Base-by-base conservation (phyloP, 495 filamentous ascomycete species). In the Aspergillus taichungensis region DNA sequence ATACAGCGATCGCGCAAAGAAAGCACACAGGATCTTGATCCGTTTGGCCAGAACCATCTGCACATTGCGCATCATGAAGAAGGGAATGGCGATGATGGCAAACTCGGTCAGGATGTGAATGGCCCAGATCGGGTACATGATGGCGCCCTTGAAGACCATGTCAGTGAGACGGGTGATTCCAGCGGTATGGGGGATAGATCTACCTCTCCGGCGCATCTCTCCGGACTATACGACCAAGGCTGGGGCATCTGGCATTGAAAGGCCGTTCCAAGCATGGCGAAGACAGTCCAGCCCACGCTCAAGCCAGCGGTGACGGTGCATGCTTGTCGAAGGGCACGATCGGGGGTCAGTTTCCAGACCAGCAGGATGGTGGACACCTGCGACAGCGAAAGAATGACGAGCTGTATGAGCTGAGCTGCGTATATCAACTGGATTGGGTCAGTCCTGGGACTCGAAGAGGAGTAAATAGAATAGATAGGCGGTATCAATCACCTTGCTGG, bases 21-120 rank as follows among this genome's bases (percentile, higher is more conserved):
- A 62, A 1, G 56, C 56, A 30, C 34, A 51, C 34, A 62, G 45
- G 27, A 62, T 56, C 42, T 56, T 53, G 0, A 58, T n/a, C 6
- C 54, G 47, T 38, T 50, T 57, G 24, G 37, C 8, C 36, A 11
- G 37, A n/a, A 30, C 43, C 48, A 60, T 52, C 34, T 57, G 56
- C 8, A 62, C 56, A 37, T 54, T 50, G 0, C 42, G 46, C 49
- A 62, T 54, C 59, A 62, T 60, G 31, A 55, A 43, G 42, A 60
- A 56, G 0, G 56, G 54, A 6, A 45, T 36, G 6, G 47, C 28
- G 14, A 51, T 45, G 29, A 60, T 47, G 14, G 54, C 35, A 8
- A 52, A 40, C 13, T 62, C 59, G 18, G 46, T 60, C 34, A 58
- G 42, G 30, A 62, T 56, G 34, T 60, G 54, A 37, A 56, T 14